Evolutionary conservation across 257 asterid species (phyloP).

Genomic region (Parsonsia alboflavescens): DNA sequence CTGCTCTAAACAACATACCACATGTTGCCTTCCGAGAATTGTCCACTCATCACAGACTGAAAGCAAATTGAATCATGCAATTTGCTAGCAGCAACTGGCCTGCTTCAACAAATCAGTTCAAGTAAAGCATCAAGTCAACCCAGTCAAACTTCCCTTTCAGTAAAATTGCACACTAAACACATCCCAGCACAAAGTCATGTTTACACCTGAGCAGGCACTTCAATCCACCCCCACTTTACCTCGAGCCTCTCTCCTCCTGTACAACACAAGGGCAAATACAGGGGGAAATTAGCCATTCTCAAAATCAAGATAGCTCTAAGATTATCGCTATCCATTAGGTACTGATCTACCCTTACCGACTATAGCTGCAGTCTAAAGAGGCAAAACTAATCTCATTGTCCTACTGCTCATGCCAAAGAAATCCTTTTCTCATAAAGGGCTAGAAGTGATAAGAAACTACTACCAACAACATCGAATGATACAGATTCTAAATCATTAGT

Average conservation of each 20-base stretch:
- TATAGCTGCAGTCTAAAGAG: slow-evolving; percentile 30
- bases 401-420: slow-evolving; percentile 25
- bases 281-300: slow-evolving; percentile 57
- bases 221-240: slow-evolving; percentile 33
- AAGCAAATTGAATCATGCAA: slow-evolving; percentile 19
- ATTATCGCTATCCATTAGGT: slow-evolving; percentile 46
- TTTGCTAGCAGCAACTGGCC: slow-evolving; percentile 29
- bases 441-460: slow-evolving; percentile 5
- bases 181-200: slow-evolving; percentile 26
- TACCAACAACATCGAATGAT: slow-evolving; percentile 14
- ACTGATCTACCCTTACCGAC: slow-evolving; percentile 35
- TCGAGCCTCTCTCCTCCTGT: slow-evolving; percentile 62
- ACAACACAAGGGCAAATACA: slow-evolving; percentile 83
- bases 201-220: slow-evolving; percentile 37
- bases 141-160: slow-evolving; percentile 29
- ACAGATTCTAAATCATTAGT: slow-evolving; percentile 11
- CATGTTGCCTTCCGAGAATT: slow-evolving; percentile 18
- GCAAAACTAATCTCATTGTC: slow-evolving; percentile 31
- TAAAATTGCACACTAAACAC: slow-evolving; percentile 33
- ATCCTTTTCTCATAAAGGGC: slow-evolving; percentile 10
- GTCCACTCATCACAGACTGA: slow-evolving; percentile 23
- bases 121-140: slow-evolving; percentile 24
- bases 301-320: slow-evolving; percentile 55
- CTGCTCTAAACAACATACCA: slow-evolving; percentile 15
- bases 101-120: slow-evolving; percentile 24